phyloP scores from a whole-genome alignment of 148 eudicot genomes.

The Camellia sinensis region DNA sequence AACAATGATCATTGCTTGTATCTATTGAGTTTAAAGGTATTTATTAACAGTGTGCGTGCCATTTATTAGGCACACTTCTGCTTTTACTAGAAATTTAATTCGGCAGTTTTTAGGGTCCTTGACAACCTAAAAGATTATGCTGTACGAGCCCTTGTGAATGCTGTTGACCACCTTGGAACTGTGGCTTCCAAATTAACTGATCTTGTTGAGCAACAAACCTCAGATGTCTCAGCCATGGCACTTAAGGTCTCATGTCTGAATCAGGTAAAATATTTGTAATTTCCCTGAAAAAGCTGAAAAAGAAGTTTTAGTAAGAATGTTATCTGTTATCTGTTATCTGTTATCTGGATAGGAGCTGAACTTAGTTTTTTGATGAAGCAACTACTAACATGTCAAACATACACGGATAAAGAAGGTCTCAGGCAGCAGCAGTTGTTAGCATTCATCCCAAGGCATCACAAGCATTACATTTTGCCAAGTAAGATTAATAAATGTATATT shows the following conservation, averaged over 20 bases:
- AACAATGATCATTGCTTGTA: background rate
- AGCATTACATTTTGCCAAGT: slow-evolving; percentile 81
- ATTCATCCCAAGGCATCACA: slow-evolving; percentile 83
- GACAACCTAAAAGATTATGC: slow-evolving; percentile 93
- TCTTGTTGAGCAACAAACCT: slow-evolving; percentile 71
- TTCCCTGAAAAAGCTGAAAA: background rate
- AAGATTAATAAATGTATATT: slow-evolving; percentile 22
- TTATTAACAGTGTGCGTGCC: background rate
- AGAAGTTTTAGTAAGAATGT: background rate
- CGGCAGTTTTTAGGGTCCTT: slow-evolving; percentile 53
- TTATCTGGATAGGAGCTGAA: slow-evolving; percentile 21
- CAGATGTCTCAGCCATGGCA: slow-evolving; percentile 69
- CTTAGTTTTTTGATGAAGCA: slow-evolving; percentile 39
- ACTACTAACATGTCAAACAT: slow-evolving; percentile 74
- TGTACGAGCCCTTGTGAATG: slow-evolving; percentile 87
- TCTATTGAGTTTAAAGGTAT: background rate
- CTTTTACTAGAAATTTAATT: slow-evolving; percentile 12
- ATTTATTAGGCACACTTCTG: background rate
- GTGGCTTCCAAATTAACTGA: slow-evolving; percentile 94
- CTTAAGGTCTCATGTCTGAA: slow-evolving; percentile 64
- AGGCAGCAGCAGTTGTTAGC: slow-evolving; percentile 81
- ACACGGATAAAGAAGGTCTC: slow-evolving; percentile 74
- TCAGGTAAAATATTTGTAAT: slow-evolving; percentile 12
- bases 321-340: background rate
- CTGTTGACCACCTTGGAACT: slow-evolving; percentile 97